Percentiles rank a stretch among this genome's conserved stretches.
Conservation (phyloP, 169 alveolate genomes). For the Eimeria necatrix region DNA sequence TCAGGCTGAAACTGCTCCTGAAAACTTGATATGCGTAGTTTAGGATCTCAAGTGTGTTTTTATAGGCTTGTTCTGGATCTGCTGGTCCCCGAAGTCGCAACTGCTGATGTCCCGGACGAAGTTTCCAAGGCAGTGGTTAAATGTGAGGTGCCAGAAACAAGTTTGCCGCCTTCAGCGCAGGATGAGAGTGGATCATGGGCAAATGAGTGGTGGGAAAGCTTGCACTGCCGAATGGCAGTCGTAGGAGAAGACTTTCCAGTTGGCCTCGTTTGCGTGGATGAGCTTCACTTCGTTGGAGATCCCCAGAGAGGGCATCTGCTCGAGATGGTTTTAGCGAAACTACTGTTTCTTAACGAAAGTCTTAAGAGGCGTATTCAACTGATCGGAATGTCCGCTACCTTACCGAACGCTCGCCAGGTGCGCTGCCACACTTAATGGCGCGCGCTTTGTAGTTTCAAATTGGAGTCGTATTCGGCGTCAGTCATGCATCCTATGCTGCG, state of each 20-base stretch:
- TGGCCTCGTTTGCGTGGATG: slow-evolving; percentile 87
- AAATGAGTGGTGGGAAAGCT: slow-evolving; percentile 41
- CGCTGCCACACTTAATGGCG: slow-evolving; percentile 14
- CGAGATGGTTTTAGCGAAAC: slow-evolving; percentile 83
- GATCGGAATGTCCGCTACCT: slow-evolving; percentile 92
- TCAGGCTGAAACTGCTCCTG: neutral
- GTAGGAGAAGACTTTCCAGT: slow-evolving; percentile 62
- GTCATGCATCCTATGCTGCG: neutral
- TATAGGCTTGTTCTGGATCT: slow-evolving; percentile 59
- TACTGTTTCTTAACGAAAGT: slow-evolving; percentile 81
- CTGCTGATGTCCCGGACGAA: neutral
- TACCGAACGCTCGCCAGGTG: slow-evolving; percentile 88
- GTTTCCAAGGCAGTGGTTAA: neutral
- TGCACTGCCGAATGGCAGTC: slow-evolving; percentile 48
- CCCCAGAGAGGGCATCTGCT: slow-evolving; percentile 88
- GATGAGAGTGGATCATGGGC: slow-evolving; percentile 18
- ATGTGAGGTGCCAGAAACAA: neutral
- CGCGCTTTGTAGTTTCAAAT: neutral
- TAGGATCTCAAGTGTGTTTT: neutral
- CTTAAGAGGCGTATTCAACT: slow-evolving; percentile 84
- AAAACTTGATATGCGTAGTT: no score
- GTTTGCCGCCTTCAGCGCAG: neutral
- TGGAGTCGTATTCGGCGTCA: neutral
- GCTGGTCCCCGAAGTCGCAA: slow-evolving; percentile 50
- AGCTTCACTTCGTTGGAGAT: slow-evolving; percentile 89